A percentile compares a stretch with the other conserved stretches of the same genome.
phyloP scores from a whole-genome alignment of 208 protist species.

The Leishmania guyanensis region DNA sequence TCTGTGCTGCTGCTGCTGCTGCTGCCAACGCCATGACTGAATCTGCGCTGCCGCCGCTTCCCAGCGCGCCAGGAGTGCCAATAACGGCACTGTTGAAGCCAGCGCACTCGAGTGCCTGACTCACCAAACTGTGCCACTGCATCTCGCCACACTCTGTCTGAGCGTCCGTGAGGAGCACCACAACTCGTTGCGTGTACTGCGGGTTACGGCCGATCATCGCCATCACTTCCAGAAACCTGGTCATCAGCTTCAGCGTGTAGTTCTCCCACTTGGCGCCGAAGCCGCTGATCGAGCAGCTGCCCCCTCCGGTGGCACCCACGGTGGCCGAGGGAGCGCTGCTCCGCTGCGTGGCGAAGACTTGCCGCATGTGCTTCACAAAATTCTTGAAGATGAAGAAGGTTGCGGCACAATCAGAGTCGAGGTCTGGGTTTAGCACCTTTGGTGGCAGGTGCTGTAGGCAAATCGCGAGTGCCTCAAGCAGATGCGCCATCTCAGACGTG shows the following conservation, averaged over 20 bases:
- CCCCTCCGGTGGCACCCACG: not conserved
- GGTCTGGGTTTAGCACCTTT: slow-evolving; percentile 77
- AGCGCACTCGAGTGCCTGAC: slow-evolving; percentile 75
- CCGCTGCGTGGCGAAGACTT: slow-evolving; percentile 72
- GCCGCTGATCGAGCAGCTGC: not conserved
- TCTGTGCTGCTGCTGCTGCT: not conserved
- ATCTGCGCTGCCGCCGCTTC: slow-evolving; percentile 6
- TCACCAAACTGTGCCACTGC: slow-evolving; percentile 74
- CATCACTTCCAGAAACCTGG: slow-evolving; percentile 77
- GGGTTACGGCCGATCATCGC: slow-evolving; percentile 83
- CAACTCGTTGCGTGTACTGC: slow-evolving; percentile 77
- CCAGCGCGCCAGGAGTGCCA: not conserved
- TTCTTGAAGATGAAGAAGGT: slow-evolving; percentile 90
- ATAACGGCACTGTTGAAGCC: slow-evolving; percentile 45
- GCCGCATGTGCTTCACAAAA: slow-evolving; percentile 70
- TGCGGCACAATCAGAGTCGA: slow-evolving; percentile 77
- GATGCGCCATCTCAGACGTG: slow-evolving; percentile 78
- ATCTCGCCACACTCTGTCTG: slow-evolving; percentile 75
- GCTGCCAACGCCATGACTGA: not conserved
- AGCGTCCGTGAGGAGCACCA: slow-evolving; percentile 61
- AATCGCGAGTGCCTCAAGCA: slow-evolving; percentile 65
- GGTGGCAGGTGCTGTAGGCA: slow-evolving; percentile 79
- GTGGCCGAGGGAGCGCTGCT: slow-evolving; percentile 5
- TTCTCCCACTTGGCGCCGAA: slow-evolving; percentile 60
- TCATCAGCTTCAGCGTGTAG: slow-evolving; percentile 77